Evolutionary conservation across 2,329 filamentous ascomycete species (phyloP), one percentile per base, ranked within the genome.

Genomic region (Karstenula rhodostoma): DNA sequence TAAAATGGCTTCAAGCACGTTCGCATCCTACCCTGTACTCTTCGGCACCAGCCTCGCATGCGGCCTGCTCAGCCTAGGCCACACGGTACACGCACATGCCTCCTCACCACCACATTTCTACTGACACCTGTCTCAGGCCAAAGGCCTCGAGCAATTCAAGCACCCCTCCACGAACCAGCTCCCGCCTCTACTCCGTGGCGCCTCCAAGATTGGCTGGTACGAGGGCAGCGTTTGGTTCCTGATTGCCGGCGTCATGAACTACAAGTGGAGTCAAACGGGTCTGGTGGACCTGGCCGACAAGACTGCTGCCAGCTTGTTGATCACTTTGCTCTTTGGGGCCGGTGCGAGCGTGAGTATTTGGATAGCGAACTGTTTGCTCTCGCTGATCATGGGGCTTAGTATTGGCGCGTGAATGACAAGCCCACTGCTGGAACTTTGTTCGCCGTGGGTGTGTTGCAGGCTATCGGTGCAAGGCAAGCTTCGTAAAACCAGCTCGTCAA

Each of bases 211-310:
- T 3, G 74, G 74, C 10, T 78, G 75, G 75, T 78, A 75, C 49
- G 74, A 78, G 53, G 75, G 75, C 9, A 73, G 71, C 50, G 71
- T 73, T 0, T 78, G 77, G 66, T 75, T 78, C 48, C 55, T 70
- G 2, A 74, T 78, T 19, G 65, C 74, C 73, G 74, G 67, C 19
- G 66, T 77, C 12, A 51, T 77, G 32, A 77, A 77, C 51, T 77
- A 76, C 58, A 75, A 74, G 35, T 77, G 73, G 72, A 61, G 70
- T n/a, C 62, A 69, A 40, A 70, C 64, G 0, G 74, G 73, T 22
- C 64, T 77, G 22, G 64, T 71, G n/a, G 72, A 76, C 37, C 53
- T 67, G 2, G 68, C 72, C 7, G 75, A 77, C 60, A 74, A 75
- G 49, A 63, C 66, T 50, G 69, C 76, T 44, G 74, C 72, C 9